Evolutionary conservation across 2,329 filamentous ascomycete genomes (phyloP), one percentile per base, ranked within the genome.

Genomic region (Monosporascus cannonballus): DNA sequence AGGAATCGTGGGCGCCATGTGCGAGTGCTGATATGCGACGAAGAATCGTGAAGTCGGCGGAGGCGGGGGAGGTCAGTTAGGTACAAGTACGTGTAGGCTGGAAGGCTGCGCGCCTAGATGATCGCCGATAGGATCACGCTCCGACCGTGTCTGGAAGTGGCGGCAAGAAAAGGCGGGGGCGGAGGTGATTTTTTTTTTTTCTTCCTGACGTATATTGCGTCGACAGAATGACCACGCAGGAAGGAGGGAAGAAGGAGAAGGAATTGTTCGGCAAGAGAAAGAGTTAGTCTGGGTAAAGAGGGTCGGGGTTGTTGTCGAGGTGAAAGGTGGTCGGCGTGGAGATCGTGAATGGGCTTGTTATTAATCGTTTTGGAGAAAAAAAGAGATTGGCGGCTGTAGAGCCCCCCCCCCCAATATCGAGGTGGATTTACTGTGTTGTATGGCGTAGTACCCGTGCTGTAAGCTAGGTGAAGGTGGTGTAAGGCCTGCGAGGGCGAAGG

Each of bases 1-100:
- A 73, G 88, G 85, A 74, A 99, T 93, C 67, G 88, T 78, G 70
- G 83, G 77, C 71, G 83, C 77, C 84, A 86, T 86, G 72, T 53
- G 42, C n/a, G 24, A 25, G 24, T 46, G 42, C 42, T 25, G 42
- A 18, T 46, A n/a, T 46, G 22, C 25, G 14, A 25, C 3, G 39
- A 14, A 18, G 22, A 24, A 20, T 42, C 18, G 39, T 48, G 58
- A 58, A 49, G 49, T 50, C 39, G 25, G 38, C 56, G 50, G 59
- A 54, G 48, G 57, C 39, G 39, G 57, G 53, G 50, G 49, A 47
- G 50, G 54, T 53, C 45, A 51, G 53, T 55, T 60, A 64, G 63
- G 62, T 42, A 42, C 7, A 20, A 18, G 11, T 18, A 14, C 39
- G 11, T 18, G 39, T 14, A 42, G 39, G 39, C 39, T 42, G 18